A percentile compares a stretch with the other conserved stretches of the same genome.
Evolutionary conservation across 306 rosid genomes (phyloP).

Genomic region (Cercis canadensis): DNA sequence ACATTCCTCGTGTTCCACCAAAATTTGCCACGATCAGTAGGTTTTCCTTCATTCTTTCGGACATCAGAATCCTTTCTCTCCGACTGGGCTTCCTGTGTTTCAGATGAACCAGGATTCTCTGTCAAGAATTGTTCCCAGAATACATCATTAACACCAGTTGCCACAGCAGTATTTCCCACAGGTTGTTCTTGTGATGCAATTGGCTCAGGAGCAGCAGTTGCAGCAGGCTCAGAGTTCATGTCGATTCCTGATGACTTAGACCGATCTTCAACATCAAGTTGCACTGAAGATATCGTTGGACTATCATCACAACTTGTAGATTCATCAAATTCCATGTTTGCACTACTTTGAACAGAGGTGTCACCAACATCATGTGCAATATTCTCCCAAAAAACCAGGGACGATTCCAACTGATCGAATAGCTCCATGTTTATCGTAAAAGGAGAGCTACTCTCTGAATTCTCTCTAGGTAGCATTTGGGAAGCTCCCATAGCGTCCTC

Average conservation of each 20-base stretch:
- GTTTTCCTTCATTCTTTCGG: slow-evolving; percentile 58
- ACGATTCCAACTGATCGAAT: slow-evolving; percentile 63
- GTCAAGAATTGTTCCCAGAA: slow-evolving; percentile 92
- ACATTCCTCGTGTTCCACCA: slow-evolving; percentile 74
- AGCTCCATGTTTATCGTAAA: slow-evolving; percentile 44
- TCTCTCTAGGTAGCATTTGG: slow-evolving; percentile 38
- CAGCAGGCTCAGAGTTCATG: slow-evolving; percentile 65
- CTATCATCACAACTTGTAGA: slow-evolving; percentile 53
- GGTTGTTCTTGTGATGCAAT: slow-evolving; percentile 48
- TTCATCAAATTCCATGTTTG: slow-evolving; percentile 63
- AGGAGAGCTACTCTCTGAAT: slow-evolving; percentile 29
- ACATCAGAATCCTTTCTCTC: slow-evolving; percentile 62
- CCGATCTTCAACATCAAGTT: slow-evolving; percentile 49
- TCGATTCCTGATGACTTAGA: slow-evolving; percentile 63
- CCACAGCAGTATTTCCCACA: slow-evolving; percentile 33
- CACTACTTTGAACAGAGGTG: slow-evolving; percentile 32
- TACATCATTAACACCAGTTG: slow-evolving; percentile 64
- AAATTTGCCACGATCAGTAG: slow-evolving; percentile 48
- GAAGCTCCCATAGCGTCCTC: slow-evolving; percentile 56
- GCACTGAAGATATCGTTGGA: slow-evolving; percentile 53
- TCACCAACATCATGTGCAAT: slow-evolving; percentile 44
- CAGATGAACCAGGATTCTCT: slow-evolving; percentile 78
- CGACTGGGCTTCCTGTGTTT: slow-evolving; percentile 66
- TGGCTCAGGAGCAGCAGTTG: slow-evolving; percentile 43
- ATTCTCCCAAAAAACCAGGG: slow-evolving; percentile 68